Percentiles rank a stretch among this genome's conserved stretches.
Conservation (phyloP, 2,329 filamentous ascomycete genomes). For the Trichoderma atrobrunneum region DNA sequence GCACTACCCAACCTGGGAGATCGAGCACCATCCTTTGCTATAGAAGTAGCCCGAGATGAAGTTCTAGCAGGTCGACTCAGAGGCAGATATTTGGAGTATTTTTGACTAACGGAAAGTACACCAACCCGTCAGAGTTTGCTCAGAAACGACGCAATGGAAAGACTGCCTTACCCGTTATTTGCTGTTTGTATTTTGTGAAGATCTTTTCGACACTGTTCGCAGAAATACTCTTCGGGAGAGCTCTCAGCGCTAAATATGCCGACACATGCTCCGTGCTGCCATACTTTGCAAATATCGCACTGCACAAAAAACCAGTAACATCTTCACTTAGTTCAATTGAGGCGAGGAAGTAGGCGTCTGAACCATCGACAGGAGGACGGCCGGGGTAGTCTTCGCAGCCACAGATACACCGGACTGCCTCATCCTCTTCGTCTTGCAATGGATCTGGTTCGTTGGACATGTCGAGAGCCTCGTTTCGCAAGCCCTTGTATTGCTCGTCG, state of each 20-base stretch:
- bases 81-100: constrained; percentile 64
- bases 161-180: constrained; percentile 74
- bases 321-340: constrained; percentile 72
- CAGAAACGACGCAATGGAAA: neutral
- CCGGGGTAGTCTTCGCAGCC: constrained; percentile 94
- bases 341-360: constrained; percentile 56
- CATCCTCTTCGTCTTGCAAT: constrained; percentile 76
- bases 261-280: constrained; percentile 97
- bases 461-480: constrained; percentile 43
- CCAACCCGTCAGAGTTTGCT: neutral
- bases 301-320: constrained; percentile 94
- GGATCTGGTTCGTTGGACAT: constrained; percentile 66
- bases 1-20: constrained; percentile 53
- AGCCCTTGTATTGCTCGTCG: constrained; percentile 53
- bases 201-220: constrained; percentile 89
- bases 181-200: constrained; percentile 81
- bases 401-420: constrained; percentile 93
- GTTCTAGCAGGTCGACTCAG: constrained; percentile 55
- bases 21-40: constrained; percentile 59
- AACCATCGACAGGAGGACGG: constrained; percentile 62
- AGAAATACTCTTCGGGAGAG: constrained; percentile 96
- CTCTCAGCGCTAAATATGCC: constrained; percentile 93
- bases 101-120: constrained; percentile 47
- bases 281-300: constrained; percentile 96
- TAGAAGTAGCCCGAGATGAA: constrained; percentile 61